Evolutionary conservation across 768 basidiomycete genomes (phyloP).

Genomic region (Phylloporus rhodoxanthus): DNA sequence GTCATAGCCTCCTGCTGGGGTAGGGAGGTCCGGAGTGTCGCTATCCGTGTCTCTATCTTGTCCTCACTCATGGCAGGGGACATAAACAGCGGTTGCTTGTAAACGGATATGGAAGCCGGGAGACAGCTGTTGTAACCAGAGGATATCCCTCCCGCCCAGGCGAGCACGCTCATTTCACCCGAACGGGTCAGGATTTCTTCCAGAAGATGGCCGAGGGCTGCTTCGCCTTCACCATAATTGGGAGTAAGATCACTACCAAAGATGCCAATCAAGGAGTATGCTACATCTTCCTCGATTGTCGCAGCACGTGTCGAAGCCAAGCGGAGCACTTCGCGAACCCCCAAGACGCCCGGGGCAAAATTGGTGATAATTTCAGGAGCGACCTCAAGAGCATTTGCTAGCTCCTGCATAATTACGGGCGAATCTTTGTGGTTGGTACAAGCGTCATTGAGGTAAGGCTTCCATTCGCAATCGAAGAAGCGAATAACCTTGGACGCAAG

Average conservation of each 20-base stretch:
- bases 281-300: slow-evolving; percentile 5
- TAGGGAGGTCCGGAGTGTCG: not conserved
- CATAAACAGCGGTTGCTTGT: not conserved
- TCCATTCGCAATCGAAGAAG: slow-evolving; percentile 9
- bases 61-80: not conserved
- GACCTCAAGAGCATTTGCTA: slow-evolving; percentile 3
- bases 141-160: slow-evolving; percentile 2
- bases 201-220: slow-evolving; percentile 7
- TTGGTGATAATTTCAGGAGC: slow-evolving; percentile 5
- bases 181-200: slow-evolving; percentile 5
- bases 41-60: not conserved
- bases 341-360: slow-evolving; percentile 3
- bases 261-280: slow-evolving; percentile 8
- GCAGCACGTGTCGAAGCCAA: slow-evolving; percentile 7
- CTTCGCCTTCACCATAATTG: slow-evolving; percentile 8
- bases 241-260: slow-evolving; percentile 4
- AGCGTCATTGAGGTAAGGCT: slow-evolving; percentile 5
- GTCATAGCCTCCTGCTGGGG: not conserved
- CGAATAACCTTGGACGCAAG: slow-evolving; percentile 10
- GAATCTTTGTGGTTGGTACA: slow-evolving; percentile 10
- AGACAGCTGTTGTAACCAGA: slow-evolving; percentile 8
- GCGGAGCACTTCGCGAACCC: slow-evolving; percentile 2
- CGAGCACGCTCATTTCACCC: slow-evolving; percentile 2
- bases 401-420: slow-evolving; percentile 2
- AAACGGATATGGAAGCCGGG: slow-evolving; percentile 1